Evolutionary conservation across 441 rosid genomes (phyloP), one percentile per base, ranked within the genome.

Genomic region (Viola pubescens): DNA sequence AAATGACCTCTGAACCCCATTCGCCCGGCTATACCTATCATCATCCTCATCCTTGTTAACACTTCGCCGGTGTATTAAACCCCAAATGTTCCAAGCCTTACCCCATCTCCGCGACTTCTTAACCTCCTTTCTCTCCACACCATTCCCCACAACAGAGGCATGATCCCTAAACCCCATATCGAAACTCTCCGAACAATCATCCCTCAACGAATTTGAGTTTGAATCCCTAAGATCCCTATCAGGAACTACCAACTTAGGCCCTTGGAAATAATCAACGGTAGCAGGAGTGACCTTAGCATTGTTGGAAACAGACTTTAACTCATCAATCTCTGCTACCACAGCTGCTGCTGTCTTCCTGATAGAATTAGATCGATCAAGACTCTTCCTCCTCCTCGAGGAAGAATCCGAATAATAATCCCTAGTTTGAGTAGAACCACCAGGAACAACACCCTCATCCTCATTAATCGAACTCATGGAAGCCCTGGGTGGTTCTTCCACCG

Each of bases 341-440:
- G 95, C 85, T 0, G 94, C 92, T 0, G 95, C 89, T 0, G 89
- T 85, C 63, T 83, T 94, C 63, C 95, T 74, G n/a, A 85, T 85
- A 0, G 99, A 94, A 72, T 58, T 87, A 0, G 99, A 90, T 73
- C 98, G 72, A 54, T 94, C 99, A 0, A 94, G 85, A 68, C 98
- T 91, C 82, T 79, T 88, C 74, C 98, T 75, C 66, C 97, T 73
- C 73, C 92, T 61, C 0, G 91, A 87, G 1, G 95, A 83, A 1
- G 97, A 91, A 70, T 94, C 99, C 0, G 79, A 78, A 71, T 94
- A 94, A 54, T 87, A 91, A 52, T 94, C 98, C 65, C 97, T 87
- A 5, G 99, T 94, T 65, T 94, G 99, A 48, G 68, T 81, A 9
- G 97, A 81, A 45, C 98, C 99, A 39, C 99, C 99, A 9, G 99